Conservation (phyloP, 108 stramenopile species). For the Cyclotella cryptica region DNA sequence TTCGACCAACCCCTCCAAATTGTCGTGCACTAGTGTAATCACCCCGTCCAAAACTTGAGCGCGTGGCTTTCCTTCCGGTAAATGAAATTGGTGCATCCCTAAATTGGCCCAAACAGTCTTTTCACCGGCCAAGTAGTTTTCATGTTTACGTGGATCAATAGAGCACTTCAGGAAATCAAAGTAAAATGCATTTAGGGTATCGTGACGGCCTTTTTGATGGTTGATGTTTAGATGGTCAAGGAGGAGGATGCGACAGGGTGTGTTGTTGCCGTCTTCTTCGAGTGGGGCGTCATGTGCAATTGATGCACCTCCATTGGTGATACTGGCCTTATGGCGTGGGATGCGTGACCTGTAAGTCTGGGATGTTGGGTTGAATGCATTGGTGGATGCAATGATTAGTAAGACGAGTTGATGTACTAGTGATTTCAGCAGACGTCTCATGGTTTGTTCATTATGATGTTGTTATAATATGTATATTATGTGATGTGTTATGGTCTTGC, state of each 20-base stretch:
- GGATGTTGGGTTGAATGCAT: neutral
- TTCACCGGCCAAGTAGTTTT: conserved; percentile 35
- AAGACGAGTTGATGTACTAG: neutral
- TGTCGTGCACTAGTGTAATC: conserved; percentile 58
- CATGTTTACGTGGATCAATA: conserved; percentile 55
- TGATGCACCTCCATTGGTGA: neutral
- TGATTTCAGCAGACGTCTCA: no score
- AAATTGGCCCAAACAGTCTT: conserved; percentile 53
- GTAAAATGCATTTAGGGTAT: conserved; percentile 51
- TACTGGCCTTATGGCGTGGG: neutral
- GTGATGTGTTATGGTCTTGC: no score
- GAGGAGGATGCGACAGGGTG: conserved; percentile 31
- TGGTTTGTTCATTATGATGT: no score
- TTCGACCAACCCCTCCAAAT: conserved; percentile 46
- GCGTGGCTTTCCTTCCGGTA: conserved; percentile 58
- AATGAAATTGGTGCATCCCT: conserved; percentile 60
- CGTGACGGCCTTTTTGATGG: conserved; percentile 57
- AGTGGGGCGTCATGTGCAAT: neutral
- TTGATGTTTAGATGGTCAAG: conserved; percentile 63
- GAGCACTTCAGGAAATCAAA: conserved; percentile 55
- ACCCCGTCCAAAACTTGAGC: conserved; percentile 71
- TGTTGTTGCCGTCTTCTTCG: conserved; percentile 2
- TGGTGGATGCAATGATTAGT: neutral
- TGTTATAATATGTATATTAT: no score
- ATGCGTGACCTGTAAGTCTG: neutral